Evolutionary conservation across 495 filamentous ascomycete genomes (phyloP).

Genomic region (Hyaloscypha bicolor): DNA sequence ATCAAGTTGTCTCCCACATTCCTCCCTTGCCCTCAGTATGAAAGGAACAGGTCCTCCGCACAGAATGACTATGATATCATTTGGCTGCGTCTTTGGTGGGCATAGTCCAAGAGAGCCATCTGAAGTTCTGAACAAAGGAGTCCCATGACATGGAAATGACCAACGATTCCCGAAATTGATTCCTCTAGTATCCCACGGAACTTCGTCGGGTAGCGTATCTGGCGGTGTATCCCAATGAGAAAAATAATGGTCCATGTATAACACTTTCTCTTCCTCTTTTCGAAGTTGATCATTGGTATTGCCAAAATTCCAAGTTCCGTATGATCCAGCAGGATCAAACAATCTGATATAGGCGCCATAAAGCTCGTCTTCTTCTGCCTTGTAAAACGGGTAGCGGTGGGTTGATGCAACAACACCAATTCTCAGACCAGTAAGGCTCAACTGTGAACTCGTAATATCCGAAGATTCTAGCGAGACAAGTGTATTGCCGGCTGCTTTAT

Average conservation of each 20-base stretch:
- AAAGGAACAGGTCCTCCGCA: slow-evolving; percentile 4
- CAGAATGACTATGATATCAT: slow-evolving; percentile 6
- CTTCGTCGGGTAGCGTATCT: too few species aligned
- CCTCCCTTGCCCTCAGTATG: neutral
- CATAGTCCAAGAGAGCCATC: slow-evolving; percentile 2
- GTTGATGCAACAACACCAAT: neutral
- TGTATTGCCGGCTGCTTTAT: neutral
- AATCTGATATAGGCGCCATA: neutral
- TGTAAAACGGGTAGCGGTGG: neutral
- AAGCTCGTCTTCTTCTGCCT: neutral
- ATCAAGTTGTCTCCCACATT: too few species aligned
- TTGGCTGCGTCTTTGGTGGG: neutral
- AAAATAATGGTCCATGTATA: too few species aligned
- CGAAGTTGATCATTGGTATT: too few species aligned
- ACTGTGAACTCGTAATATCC: neutral
- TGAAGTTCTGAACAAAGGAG: neutral
- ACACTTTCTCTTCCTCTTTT: too few species aligned
- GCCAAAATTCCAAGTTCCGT: too few species aligned
- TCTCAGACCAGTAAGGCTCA: slow-evolving; percentile 1
- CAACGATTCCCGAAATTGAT: neutral
- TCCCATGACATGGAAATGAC: slow-evolving; percentile 4
- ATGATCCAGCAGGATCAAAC: neutral
- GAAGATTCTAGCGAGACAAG: neutral
- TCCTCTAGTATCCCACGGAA: too few species aligned
- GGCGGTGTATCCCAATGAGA: too few species aligned